Conservation (phyloP, 495 filamentous ascomycete genomes). For the Penicillium lagena region DNA sequence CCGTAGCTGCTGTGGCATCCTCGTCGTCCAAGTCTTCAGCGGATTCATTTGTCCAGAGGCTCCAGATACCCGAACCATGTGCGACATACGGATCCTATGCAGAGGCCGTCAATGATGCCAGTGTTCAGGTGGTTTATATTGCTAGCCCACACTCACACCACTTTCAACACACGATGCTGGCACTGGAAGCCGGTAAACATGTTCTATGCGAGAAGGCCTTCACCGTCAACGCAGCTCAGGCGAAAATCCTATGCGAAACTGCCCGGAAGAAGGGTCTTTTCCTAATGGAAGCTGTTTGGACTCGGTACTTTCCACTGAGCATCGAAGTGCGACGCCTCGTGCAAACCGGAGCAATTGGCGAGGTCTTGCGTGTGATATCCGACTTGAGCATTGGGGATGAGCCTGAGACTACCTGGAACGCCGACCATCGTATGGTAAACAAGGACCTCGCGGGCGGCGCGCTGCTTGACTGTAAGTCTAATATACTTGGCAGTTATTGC, state of each 20-base stretch:
- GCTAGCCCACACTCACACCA: slow-evolving; percentile 91
- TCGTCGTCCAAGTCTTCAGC: slow-evolving; percentile 1
- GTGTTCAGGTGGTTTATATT: slow-evolving; percentile 76
- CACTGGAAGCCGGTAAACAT: slow-evolving; percentile 71
- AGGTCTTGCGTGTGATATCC: slow-evolving; percentile 59
- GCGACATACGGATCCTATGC: neutral
- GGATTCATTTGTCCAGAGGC: neutral
- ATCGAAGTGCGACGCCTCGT: slow-evolving; percentile 65
- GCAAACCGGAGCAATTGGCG: slow-evolving; percentile 57
- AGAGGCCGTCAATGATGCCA: neutral
- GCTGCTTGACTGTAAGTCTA: slow-evolving; percentile 55
- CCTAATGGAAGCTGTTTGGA: slow-evolving; percentile 93
- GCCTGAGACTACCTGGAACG: slow-evolving; percentile 41
- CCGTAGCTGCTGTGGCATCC: neutral
- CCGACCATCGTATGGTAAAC: slow-evolving; percentile 71
- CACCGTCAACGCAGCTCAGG: slow-evolving; percentile 76
- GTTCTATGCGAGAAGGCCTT: slow-evolving; percentile 89
- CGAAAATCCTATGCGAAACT: slow-evolving; percentile 62
- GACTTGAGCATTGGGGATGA: slow-evolving; percentile 15
- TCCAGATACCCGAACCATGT: neutral
- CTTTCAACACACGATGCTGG: slow-evolving; percentile 79
- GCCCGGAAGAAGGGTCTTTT: slow-evolving; percentile 72
- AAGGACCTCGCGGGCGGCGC: slow-evolving; percentile 76
- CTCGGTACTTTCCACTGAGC: slow-evolving; percentile 73
- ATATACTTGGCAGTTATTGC: neutral